These are phyloP conservation scores for Fusarium xyrophilum DNA, from an alignment of 2,329 filamentous ascomycete genomes.

Conservation along the genomic window DNA sequence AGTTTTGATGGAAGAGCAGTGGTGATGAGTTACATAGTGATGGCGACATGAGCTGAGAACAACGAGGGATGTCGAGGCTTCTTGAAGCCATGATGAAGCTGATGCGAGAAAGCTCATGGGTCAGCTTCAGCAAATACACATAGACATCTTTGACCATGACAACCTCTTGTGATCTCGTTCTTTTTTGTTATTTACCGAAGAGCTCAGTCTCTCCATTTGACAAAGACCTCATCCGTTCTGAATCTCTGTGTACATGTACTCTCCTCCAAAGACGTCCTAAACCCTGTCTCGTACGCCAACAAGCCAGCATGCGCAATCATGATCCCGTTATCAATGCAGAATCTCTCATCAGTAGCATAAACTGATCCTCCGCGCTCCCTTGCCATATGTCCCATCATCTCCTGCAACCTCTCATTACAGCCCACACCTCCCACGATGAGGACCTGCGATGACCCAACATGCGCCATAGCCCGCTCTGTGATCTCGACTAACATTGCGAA, in stretches of 20 bases:
- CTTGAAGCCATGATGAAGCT: neutral
- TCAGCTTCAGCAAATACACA: slow-evolving; percentile 5
- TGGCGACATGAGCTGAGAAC: neutral
- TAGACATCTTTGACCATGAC: neutral
- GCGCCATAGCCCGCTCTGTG: slow-evolving; percentile 97
- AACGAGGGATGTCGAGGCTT: neutral
- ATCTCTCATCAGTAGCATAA: slow-evolving; percentile 94
- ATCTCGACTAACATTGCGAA: slow-evolving; percentile 99
- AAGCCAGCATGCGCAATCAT: slow-evolving; percentile 99
- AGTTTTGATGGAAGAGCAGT: neutral
- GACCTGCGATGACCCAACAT: slow-evolving; percentile 89
- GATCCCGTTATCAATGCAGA: slow-evolving; percentile 99
- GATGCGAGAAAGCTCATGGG: neutral
- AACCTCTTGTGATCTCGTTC: neutral
- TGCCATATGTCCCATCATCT: slow-evolving; percentile 99
- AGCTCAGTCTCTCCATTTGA: slow-evolving; percentile 75
- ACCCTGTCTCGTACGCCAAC: slow-evolving; percentile 82
- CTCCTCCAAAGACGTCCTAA: slow-evolving; percentile 76
- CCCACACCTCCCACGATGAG: slow-evolving; percentile 95
- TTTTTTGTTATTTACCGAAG: neutral
- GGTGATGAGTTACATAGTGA: neutral
- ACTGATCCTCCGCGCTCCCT: slow-evolving; percentile 85
- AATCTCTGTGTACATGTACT: slow-evolving; percentile 86
- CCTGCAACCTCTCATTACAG: slow-evolving; percentile 90
- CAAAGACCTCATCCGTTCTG: slow-evolving; percentile 80